Conservation (phyloP, 768 basidiomycete genomes). For the Boletus rubropictus region DNA sequence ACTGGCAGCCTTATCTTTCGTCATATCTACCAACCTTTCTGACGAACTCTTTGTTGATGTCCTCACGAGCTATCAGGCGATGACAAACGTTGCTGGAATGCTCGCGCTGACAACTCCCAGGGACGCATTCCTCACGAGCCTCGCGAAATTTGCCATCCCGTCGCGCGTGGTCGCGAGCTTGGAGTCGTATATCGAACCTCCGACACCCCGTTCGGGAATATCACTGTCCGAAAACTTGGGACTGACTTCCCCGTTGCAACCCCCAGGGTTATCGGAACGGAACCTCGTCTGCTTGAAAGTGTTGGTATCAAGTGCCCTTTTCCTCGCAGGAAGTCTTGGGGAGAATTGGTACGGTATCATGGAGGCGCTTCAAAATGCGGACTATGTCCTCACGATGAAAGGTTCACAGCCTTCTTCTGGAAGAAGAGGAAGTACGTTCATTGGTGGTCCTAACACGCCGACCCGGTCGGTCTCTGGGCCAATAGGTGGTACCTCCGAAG, state of each 20-base stretch:
- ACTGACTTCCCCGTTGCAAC: constrained; percentile 42
- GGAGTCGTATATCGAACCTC: constrained; percentile 50
- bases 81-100: constrained; percentile 86
- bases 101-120: constrained; percentile 82
- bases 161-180: constrained; percentile 81
- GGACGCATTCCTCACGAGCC: constrained; percentile 85
- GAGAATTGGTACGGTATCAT: constrained; percentile 89
- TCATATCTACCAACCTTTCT: constrained; percentile 85
- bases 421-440: constrained; percentile 31
- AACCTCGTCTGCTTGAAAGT: constrained; percentile 90
- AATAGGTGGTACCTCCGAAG: constrained; percentile 6
- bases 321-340: constrained; percentile 81
- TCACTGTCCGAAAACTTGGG: constrained; percentile 66
- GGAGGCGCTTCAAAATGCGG: constrained; percentile 90
- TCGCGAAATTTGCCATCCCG: constrained; percentile 92
- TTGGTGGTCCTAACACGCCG: constrained; percentile 31
- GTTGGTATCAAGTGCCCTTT: constrained; percentile 67
- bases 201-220: constrained; percentile 55
- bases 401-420: constrained; percentile 33
- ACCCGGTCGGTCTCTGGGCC: constrained; percentile 38
- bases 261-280: constrained; percentile 78
- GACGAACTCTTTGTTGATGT: constrained; percentile 89
- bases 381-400: constrained; percentile 77
- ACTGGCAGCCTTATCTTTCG: constrained; percentile 83
- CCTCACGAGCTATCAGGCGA: constrained; percentile 71